Percentiles rank a stretch among this genome's conserved stretches.
phyloP scores from a whole-genome alignment of 495 filamentous ascomycete species.

The Talaromyces borbonicus region DNA sequence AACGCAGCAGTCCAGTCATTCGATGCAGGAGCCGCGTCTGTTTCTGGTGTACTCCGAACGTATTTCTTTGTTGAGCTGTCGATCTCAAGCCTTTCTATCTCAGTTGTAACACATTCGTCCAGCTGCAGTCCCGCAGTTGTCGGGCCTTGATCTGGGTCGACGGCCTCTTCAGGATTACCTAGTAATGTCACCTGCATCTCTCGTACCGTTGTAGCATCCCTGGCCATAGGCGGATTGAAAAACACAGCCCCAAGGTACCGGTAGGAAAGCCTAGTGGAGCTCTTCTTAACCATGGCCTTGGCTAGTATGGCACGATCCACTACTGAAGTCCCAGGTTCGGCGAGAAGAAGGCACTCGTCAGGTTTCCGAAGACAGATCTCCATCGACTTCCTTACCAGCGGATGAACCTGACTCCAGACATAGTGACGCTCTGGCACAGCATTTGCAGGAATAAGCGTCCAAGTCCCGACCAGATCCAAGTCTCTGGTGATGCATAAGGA shows the following conservation, averaged over 20 bases:
- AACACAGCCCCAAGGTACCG: constrained; percentile 4
- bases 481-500: background rate
- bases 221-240: background rate
- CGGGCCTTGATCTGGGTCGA: background rate
- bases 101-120: too few relatives aligned
- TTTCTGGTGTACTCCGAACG: too few relatives aligned
- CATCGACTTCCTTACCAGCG: background rate
- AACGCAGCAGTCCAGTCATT: background rate
- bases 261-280: background rate
- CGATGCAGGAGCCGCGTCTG: background rate
- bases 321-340: background rate
- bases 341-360: background rate
- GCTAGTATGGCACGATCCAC: constrained; percentile 7
- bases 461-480: constrained; percentile 4
- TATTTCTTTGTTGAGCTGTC: too few relatives aligned
- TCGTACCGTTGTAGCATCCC: too few relatives aligned
- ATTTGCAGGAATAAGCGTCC: constrained; percentile 4
- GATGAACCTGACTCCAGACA: background rate
- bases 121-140: background rate
- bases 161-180: background rate
- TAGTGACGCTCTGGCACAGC: background rate
- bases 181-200: background rate
- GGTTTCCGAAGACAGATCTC: background rate
- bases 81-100: too few relatives aligned
- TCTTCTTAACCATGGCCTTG: constrained; percentile 1